These are phyloP conservation scores for Saccharomycopsis sp. DNA, from an alignment of 805 yeast species.

Conservation along the genomic window DNA sequence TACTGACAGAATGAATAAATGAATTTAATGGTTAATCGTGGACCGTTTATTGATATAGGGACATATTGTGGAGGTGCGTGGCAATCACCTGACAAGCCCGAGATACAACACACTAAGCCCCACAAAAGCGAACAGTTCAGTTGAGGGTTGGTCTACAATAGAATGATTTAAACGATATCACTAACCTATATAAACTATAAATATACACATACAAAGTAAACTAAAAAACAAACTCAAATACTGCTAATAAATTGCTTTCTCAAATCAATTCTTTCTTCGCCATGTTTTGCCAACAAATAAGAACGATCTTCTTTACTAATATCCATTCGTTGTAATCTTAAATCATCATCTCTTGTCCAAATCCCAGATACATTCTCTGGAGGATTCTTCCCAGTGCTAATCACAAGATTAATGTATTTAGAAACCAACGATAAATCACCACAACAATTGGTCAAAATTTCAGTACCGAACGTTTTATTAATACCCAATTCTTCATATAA, in stretches of 20 bases:
- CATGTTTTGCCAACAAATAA: slow-evolving; percentile 32
- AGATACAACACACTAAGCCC: too few relatives aligned
- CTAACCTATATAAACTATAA: too few relatives aligned
- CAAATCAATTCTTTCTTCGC: slow-evolving; percentile 35
- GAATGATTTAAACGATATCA: too few relatives aligned
- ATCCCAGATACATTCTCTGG: slow-evolving; percentile 38
- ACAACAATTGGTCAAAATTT: slow-evolving; percentile 36
- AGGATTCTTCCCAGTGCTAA: slow-evolving; percentile 36
- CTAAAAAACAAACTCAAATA: too few relatives aligned
- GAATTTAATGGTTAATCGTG: too few relatives aligned
- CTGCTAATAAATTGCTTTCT: slow-evolving; percentile 35
- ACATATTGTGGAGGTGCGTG: too few relatives aligned
- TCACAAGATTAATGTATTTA: slow-evolving; percentile 34
- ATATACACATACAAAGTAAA: too few relatives aligned
- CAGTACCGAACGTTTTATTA: slow-evolving; percentile 35
- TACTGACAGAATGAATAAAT: too few relatives aligned
- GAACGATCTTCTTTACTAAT: slow-evolving; percentile 31
- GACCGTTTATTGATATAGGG: too few relatives aligned
- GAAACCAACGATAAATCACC: slow-evolving; percentile 39
- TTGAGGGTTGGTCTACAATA: too few relatives aligned
- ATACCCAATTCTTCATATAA: slow-evolving; percentile 37
- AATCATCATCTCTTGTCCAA: slow-evolving; percentile 41
- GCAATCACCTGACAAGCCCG: too few relatives aligned
- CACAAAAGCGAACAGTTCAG: too few relatives aligned
- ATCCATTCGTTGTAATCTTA: slow-evolving; percentile 26